Percentiles rank a stretch among this genome's conserved stretches.
Conservation (phyloP, 306 rosid genomes). For the Ochetophila trinervis region DNA sequence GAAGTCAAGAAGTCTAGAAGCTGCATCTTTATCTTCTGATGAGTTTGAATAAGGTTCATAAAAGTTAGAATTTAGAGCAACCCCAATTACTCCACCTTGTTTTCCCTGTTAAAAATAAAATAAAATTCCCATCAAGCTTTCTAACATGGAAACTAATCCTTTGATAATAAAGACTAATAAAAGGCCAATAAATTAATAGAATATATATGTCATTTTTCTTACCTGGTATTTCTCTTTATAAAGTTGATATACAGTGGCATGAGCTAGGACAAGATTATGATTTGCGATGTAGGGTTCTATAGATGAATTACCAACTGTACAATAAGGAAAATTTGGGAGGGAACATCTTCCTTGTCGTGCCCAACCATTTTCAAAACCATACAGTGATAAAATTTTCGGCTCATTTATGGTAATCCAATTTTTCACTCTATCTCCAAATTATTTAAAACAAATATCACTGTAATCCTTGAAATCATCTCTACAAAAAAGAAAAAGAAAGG, state of each 20-base stretch:
- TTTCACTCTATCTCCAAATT: conserved; percentile 53
- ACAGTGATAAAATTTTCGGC: conserved; percentile 11
- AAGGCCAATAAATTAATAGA: background rate
- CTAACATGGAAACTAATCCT: background rate
- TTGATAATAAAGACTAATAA: background rate
- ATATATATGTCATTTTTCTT: background rate
- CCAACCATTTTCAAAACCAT: conserved; percentile 42
- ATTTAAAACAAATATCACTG: conserved; percentile 43
- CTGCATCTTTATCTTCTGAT: conserved; percentile 7
- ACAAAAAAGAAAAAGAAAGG: background rate
- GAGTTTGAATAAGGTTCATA: conserved; percentile 2
- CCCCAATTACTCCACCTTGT: conserved; percentile 3
- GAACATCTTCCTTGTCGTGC: conserved; percentile 61
- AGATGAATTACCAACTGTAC: conserved; percentile 29
- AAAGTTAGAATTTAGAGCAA: background rate
- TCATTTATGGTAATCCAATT: conserved; percentile 56
- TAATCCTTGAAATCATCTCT: conserved; percentile 38
- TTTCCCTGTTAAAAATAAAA: background rate
- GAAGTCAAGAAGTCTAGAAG: background rate
- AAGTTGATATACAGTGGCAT: conserved; percentile 28
- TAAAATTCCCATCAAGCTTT: too few species aligned
- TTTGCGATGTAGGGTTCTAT: conserved; percentile 32
- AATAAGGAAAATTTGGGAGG: conserved; percentile 6
- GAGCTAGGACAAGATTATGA: conserved; percentile 38
- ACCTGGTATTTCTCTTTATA: conserved; percentile 35